Evolutionary conservation across 345 rosid species (phyloP).

Genomic region (Hypericum androsaemum): DNA sequence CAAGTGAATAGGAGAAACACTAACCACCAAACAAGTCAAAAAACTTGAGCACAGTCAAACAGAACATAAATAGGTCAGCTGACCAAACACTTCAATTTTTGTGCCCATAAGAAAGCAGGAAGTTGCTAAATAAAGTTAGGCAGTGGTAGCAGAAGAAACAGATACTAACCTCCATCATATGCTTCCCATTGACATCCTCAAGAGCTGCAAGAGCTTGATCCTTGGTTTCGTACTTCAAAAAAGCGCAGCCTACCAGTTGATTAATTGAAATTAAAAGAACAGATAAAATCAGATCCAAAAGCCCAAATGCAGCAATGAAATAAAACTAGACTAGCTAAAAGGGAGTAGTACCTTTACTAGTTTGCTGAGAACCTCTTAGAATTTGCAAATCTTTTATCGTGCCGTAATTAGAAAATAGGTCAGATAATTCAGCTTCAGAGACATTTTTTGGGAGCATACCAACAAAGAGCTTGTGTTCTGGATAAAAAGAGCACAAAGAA

Average conservation of each 20-base stretch:
- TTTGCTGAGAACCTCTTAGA: conserved; percentile 92
- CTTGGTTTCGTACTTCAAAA: conserved; percentile 90
- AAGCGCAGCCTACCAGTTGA: conserved; percentile 72
- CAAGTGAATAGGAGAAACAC: no score
- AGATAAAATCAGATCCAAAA: neutral
- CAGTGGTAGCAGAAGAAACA: no score
- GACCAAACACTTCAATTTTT: no score
- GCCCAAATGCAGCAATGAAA: conserved; percentile 6
- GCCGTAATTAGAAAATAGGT: conserved; percentile 64
- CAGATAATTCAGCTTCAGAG: conserved; percentile 66
- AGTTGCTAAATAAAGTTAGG: no score
- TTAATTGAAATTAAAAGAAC: conserved; percentile 11
- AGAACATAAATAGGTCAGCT: no score
- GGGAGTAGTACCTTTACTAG: conserved; percentile 70
- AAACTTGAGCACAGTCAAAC: no score
- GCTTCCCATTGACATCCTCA: conserved; percentile 80
- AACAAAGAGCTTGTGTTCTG: conserved; percentile 95
- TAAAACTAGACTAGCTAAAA: neutral
- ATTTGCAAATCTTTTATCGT: conserved; percentile 78
- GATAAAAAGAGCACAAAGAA: conserved; percentile 1
- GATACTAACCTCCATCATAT: conserved; percentile 86
- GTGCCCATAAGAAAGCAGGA: no score
- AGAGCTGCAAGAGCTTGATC: conserved; percentile 88
- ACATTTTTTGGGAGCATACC: conserved; percentile 99
- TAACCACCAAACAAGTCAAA: no score